Base-by-base conservation (phyloP, 1,284 basidiomycete species). In the Boletus holoroseus region DNA sequence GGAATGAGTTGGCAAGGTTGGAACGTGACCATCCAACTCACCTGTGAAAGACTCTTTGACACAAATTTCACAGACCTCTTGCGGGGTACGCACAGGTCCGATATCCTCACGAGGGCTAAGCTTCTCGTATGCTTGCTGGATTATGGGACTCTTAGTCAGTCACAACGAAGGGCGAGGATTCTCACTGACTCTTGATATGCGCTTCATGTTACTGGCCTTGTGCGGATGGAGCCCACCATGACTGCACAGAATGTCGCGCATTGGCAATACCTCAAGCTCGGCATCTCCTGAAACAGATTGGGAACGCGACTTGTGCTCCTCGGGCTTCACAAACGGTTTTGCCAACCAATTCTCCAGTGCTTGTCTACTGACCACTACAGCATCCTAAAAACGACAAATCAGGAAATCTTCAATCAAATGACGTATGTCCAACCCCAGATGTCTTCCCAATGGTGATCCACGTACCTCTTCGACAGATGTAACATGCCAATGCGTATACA, bases 401-500 rank as follows among this genome's bases (percentile, higher is more conserved):
- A 51, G 47, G 54, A 49, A 56, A 45, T 30, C 48, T 7, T 45
- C 40, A 35, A 48, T 53, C 34, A 20, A 35, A 50, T 47, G 49
- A 48, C 35, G 53, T 55, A 49, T 39, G 26, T 28, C 26, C 24
- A 35, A 35, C 38, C 30, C 36, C 44, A 56, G 42, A 53, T 47
- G 27, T 32, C 47, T 51, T 55, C 50, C 26, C 22, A 18, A 41
- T 48, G 36, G 5, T 28, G 58, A 36, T 53, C 49, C 16, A 54
- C 61, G 31, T 58, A 82, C 83, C 68, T 82, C 75, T 20, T 76
- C 67, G 20, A 65, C 58, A 31, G 74, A 72, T 16, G 67, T 60
- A 3, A 81, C 59, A 54, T 76, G 72, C 89, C 89, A 92, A 30
- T 67, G 71, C 2, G 59, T 73, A 66, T 83, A 90, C 8, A 91